Conservation (phyloP, 345 rosid genomes). For the Corymbia maculata region DNA sequence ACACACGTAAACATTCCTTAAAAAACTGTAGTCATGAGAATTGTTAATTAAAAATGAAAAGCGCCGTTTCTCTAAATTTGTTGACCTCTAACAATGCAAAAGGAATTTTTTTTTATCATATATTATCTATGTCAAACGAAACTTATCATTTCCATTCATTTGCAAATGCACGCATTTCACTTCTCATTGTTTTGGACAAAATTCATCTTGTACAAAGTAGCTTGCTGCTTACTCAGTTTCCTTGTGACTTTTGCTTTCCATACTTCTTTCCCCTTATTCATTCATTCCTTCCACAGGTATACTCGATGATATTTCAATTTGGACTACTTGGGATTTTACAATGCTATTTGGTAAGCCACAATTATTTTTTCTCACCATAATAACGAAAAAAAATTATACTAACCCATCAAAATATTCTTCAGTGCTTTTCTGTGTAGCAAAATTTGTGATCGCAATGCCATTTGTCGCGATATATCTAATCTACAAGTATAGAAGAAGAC, state of each 20-base stretch:
- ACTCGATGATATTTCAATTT: background rate
- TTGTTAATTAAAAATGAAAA: background rate
- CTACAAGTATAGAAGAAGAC: background rate
- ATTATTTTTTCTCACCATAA: background rate
- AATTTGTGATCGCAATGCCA: background rate
- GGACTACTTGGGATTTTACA: accelerated
- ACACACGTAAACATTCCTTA: background rate
- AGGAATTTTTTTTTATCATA: background rate
- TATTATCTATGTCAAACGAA: background rate
- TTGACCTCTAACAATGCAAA: accelerated
- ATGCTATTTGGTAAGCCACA: background rate
- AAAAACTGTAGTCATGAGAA: background rate
- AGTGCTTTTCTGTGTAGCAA: background rate
- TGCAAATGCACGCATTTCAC: background rate
- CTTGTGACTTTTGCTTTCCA: background rate
- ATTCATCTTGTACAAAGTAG: background rate
- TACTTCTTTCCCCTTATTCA: background rate
- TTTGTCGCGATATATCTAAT: background rate
- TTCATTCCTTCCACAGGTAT: background rate
- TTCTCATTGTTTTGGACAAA: background rate
- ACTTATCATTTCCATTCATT: background rate
- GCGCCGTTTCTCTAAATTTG: background rate
- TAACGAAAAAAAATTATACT: background rate
- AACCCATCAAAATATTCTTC: background rate
- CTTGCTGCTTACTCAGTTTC: background rate